phyloP scores from a whole-genome alignment of 2,329 filamentous ascomycete genomes.

The Rachicladosporium sp. region DNA sequence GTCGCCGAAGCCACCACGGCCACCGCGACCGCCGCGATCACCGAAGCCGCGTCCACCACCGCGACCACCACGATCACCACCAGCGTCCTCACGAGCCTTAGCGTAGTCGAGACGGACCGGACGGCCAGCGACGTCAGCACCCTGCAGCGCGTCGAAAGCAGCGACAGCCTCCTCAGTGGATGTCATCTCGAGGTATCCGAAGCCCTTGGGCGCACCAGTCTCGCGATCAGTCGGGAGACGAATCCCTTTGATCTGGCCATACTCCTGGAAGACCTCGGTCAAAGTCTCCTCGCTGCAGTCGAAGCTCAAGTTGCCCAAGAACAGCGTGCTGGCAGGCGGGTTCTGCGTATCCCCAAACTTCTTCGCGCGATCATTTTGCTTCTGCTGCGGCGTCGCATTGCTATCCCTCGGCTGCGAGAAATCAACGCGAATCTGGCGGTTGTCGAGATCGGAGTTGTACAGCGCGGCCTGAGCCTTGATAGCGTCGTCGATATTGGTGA shows the following conservation, averaged over 20 bases:
- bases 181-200: slow-evolving; percentile 77
- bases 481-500: slow-evolving; percentile 53
- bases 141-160: slow-evolving; percentile 59
- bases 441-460: slow-evolving; percentile 62
- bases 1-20: slow-evolving; percentile 30
- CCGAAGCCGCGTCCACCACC: slow-evolving; percentile 29
- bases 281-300: slow-evolving; percentile 66
- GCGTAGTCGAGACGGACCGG: slow-evolving; percentile 74
- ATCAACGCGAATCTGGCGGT: slow-evolving; percentile 65
- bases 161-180: slow-evolving; percentile 71
- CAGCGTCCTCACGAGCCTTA: slow-evolving; percentile 45
- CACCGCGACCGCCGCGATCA: slow-evolving; percentile 28
- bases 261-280: slow-evolving; percentile 59
- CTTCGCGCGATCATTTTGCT: slow-evolving; percentile 45
- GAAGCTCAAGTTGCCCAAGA: slow-evolving; percentile 84
- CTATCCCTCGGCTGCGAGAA: slow-evolving; percentile 57
- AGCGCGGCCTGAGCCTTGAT: slow-evolving; percentile 62
- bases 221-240: slow-evolving; percentile 84
- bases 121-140: slow-evolving; percentile 59
- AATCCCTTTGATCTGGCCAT: slow-evolving; percentile 61
- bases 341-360: slow-evolving; percentile 68
- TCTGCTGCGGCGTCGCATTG: slow-evolving; percentile 28
- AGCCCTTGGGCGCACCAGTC: slow-evolving; percentile 75
- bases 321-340: slow-evolving; percentile 74
- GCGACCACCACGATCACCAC: slow-evolving; percentile 31